These are phyloP conservation scores for Amanita jacksonii DNA, from an alignment of 768 basidiomycete species.

Conservation along the genomic window DNA sequence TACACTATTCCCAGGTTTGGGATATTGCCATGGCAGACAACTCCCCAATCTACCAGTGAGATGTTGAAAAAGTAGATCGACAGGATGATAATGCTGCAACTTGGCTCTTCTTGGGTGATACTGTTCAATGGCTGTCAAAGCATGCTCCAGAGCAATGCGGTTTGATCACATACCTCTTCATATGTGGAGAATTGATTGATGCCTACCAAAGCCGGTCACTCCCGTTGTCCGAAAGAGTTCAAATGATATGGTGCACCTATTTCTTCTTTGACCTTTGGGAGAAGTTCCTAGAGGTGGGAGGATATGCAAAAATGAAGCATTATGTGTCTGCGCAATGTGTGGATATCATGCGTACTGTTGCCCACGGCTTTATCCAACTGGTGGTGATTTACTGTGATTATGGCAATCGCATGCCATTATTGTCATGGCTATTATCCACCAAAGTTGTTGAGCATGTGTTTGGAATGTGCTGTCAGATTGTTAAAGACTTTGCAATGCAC, in stretches of 20 bases:
- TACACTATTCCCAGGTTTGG: constrained; percentile 14
- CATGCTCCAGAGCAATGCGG: constrained; percentile 14
- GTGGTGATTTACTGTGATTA: neutral
- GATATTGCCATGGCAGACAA: constrained; percentile 11
- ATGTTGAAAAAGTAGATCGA: constrained; percentile 27
- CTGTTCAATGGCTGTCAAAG: constrained; percentile 14
- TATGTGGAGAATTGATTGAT: constrained; percentile 20
- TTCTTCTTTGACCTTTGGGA: neutral
- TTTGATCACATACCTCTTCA: constrained; percentile 20
- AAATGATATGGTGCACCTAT: constrained; percentile 2
- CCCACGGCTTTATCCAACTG: neutral
- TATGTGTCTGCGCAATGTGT: neutral
- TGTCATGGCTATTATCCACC: constrained; percentile 19
- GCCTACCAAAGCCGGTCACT: constrained; percentile 20
- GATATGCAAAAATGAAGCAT: neutral
- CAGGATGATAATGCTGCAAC: constrained; percentile 35
- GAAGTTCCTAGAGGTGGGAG: neutral
- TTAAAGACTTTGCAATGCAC: constrained; percentile 11
- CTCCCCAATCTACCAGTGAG: constrained; percentile 17
- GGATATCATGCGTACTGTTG: neutral
- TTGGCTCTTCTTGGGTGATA: constrained; percentile 23
- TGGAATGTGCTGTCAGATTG: constrained; percentile 6
- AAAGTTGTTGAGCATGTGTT: constrained; percentile 18
- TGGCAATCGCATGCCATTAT: constrained; percentile 10
- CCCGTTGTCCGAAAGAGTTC: constrained; percentile 11